Evolutionary conservation across 2,329 filamentous ascomycete species (phyloP), one percentile per base, ranked within the genome.

Genomic region (Cryphonectria radicalis): DNA sequence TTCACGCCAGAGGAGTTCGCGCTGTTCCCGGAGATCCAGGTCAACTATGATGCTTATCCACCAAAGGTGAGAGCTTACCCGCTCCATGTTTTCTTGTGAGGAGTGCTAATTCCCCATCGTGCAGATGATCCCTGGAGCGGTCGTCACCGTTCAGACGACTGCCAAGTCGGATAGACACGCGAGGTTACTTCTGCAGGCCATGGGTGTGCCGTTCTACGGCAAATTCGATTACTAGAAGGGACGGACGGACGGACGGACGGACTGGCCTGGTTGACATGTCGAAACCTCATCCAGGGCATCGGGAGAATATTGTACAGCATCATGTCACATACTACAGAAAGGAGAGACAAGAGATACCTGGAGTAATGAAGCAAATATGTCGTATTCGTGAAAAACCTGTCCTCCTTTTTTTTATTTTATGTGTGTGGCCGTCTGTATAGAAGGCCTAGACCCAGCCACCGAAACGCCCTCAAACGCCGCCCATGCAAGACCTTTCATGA

Each of bases 1-100:
- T 86, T 99, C 76, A 87, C 87, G 19, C 86, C 91, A 6, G 91
- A 93, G 71, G 89, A 92, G 76, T 90, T 97, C 77, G 90, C 92
- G 66, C 84, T 93, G 75, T 99, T 98, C 83, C 96, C 96, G 0
- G 96, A 99, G 84, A 89, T 99, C 63, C 95, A 98, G 82, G 90
- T 94, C 77, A 98, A 97, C 84, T 97, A 96, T 79, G 93, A 97
- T 82, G 94, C 72, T 13, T 73, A 73, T 37, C 72, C 72, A 19
- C 46, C 72, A 0, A 73, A 69, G 66, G 69, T 73, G 63, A 71
- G 71, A 37, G 6, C 10, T n/a, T 63, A 25, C 37, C 40, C 22
- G 17, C 60, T 43, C n/a, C 17, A 13, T 4, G 7, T 5, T 8
- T 3, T 25, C n/a, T 32, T 32, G 1, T 40, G 13, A 7, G n/a